Evolutionary conservation across 1,284 basidiomycete genomes (phyloP).

Genomic region (Ceratobasidium papillatum): DNA sequence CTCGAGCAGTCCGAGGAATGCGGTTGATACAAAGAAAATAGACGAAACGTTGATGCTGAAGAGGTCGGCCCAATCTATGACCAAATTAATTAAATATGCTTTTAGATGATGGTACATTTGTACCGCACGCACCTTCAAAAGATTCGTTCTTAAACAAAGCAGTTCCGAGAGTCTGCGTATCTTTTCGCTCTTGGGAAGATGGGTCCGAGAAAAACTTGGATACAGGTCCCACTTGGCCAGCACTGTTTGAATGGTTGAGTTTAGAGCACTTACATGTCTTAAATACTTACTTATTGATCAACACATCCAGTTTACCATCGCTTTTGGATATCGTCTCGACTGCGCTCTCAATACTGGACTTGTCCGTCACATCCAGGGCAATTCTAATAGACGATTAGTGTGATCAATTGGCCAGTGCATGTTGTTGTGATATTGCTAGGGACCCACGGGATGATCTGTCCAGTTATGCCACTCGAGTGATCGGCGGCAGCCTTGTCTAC

Average conservation of each 20-base stretch:
- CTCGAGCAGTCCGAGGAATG: conserved; percentile 76
- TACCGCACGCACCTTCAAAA: conserved; percentile 54
- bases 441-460: conserved; percentile 67
- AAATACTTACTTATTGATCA: conserved; percentile 76
- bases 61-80: conserved; percentile 40
- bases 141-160: conserved; percentile 73
- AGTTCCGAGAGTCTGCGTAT: conserved; percentile 67
- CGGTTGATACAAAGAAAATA: conserved; percentile 75
- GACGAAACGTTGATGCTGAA: conserved; percentile 68
- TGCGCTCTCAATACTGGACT: conserved; percentile 67
- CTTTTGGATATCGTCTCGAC: conserved; percentile 61
- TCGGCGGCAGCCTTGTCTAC: conserved; percentile 61
- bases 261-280: not conserved
- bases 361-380: conserved; percentile 73
- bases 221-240: conserved; percentile 72
- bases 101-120: conserved; percentile 49
- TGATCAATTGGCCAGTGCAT: not conserved
- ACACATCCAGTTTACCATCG: conserved; percentile 77
- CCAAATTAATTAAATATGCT: not conserved
- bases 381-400: conserved; percentile 56
- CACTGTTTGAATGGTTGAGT: conserved; percentile 55
- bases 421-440: not conserved
- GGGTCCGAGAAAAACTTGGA: conserved; percentile 67
- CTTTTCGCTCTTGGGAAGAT: conserved; percentile 64
- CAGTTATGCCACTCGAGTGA: conserved; percentile 42